Percentiles rank a stretch among this genome's conserved stretches.
Evolutionary conservation across 2,329 filamentous ascomycete species (phyloP).

Genomic region (Helicocarpus griseus): DNA sequence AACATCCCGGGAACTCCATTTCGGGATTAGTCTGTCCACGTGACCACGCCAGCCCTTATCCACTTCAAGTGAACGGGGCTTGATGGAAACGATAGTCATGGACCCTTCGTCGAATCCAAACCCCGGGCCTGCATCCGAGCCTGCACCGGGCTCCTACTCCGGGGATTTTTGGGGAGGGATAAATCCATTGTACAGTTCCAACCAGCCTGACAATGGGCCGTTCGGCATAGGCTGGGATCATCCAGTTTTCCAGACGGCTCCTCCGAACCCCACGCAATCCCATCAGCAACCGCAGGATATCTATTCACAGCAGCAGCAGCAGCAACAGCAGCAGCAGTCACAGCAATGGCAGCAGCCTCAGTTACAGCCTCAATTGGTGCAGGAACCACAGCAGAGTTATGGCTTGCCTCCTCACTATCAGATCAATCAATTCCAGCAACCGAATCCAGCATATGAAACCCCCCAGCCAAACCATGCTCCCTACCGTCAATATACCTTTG

Average conservation of each 20-base stretch:
- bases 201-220: slow-evolving; percentile 18
- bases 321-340: slow-evolving; percentile 8
- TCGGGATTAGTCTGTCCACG: not conserved
- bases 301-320: slow-evolving; percentile 12
- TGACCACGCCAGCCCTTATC: not conserved
- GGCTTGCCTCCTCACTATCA: slow-evolving; percentile 23
- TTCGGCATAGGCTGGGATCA: slow-evolving; percentile 30
- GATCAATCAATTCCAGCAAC: slow-evolving; percentile 8
- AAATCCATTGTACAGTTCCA: slow-evolving; percentile 22
- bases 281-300: slow-evolving; percentile 16
- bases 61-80: too few relatives aligned
- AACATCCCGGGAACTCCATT: not conserved
- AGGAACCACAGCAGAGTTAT: slow-evolving; percentile 15
- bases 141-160: slow-evolving; percentile 17
- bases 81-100: slow-evolving; percentile 16
- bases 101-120: slow-evolving; percentile 21
- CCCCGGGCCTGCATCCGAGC: slow-evolving; percentile 20
- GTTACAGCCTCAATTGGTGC: slow-evolving; percentile 4
- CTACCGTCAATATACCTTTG: slow-evolving; percentile 25
- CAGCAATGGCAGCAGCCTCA: slow-evolving; percentile 6
- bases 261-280: slow-evolving; percentile 19
- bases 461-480: slow-evolving; percentile 12
- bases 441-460: slow-evolving; percentile 6
- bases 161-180: slow-evolving; percentile 31
- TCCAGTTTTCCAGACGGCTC: slow-evolving; percentile 22